These are phyloP conservation scores for Grosmannia serpens DNA, from an alignment of 2,329 filamentous ascomycete species.

Conservation along the genomic window DNA sequence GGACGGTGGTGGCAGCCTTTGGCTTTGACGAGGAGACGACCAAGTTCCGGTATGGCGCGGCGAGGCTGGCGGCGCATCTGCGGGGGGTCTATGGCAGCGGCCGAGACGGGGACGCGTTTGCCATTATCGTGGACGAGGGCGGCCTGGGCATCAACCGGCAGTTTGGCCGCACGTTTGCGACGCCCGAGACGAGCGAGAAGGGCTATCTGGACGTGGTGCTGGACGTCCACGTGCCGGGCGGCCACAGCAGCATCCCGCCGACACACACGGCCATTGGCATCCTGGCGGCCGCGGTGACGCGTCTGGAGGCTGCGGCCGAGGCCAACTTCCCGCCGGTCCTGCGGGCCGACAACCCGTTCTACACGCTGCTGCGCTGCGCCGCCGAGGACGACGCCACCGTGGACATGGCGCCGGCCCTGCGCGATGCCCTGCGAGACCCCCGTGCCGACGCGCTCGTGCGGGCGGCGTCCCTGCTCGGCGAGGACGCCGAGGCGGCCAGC, in stretches of 20 bases:
- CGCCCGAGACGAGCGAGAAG: constrained; percentile 49
- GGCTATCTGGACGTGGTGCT: constrained; percentile 46
- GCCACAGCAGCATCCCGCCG: constrained; percentile 45
- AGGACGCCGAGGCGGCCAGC: constrained; percentile 12
- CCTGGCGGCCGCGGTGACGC: constrained; percentile 31
- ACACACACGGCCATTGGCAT: constrained; percentile 41
- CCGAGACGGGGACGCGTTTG: constrained; percentile 28
- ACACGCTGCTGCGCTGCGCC: constrained; percentile 31
- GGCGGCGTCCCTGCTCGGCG: constrained; percentile 29
- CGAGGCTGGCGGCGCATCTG: constrained; percentile 31
- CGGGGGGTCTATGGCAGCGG: constrained; percentile 35
- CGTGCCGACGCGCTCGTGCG: constrained; percentile 28
- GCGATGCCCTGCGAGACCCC: not conserved
- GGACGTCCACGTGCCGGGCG: constrained; percentile 41
- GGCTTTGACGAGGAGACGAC: constrained; percentile 52
- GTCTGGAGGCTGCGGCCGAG: constrained; percentile 33
- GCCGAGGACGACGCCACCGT: constrained; percentile 14
- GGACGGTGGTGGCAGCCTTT: constrained; percentile 46
- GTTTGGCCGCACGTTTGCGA: constrained; percentile 37
- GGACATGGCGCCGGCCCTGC: not conserved
- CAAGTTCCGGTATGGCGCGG: constrained; percentile 33
- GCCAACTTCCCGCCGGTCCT: constrained; percentile 18
- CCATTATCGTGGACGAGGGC: constrained; percentile 47
- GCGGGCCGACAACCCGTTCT: constrained; percentile 27
- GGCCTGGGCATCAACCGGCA: constrained; percentile 25